phyloP scores from a whole-genome alignment of 805 yeast species.

The Yamadazyma tumulicola region DNA sequence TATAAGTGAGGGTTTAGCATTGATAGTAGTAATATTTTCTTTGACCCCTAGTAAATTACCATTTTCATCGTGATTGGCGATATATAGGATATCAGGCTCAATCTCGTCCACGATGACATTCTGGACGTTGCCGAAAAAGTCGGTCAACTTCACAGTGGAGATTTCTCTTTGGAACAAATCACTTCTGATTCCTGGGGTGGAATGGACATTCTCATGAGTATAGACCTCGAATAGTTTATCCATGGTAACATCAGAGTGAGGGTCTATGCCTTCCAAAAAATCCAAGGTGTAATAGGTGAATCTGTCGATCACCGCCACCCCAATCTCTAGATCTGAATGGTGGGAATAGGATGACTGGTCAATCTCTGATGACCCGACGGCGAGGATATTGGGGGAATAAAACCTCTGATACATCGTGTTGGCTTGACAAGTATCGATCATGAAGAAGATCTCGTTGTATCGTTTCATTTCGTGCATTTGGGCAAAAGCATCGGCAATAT shows the following conservation, averaged over 20 bases:
- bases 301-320: conserved; percentile 96
- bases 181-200: conserved; percentile 88
- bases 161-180: conserved; percentile 70
- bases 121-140: conserved; percentile 92
- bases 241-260: conserved; percentile 69
- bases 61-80: conserved; percentile 29
- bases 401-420: conserved; percentile 94
- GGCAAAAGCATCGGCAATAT: conserved; percentile 93
- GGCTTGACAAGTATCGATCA: conserved; percentile 99
- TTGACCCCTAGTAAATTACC: conserved; percentile 12
- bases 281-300: conserved; percentile 91
- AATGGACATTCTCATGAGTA: conserved; percentile 80
- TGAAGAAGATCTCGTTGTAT: conserved; percentile 91
- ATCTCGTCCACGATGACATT: conserved; percentile 61
- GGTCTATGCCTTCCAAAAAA: conserved; percentile 77
- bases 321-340: conserved; percentile 91
- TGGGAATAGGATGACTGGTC: conserved; percentile 94
- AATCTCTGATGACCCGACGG: conserved; percentile 85
- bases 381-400: conserved; percentile 86
- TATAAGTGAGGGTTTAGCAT: conserved; percentile 5
- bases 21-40: conserved; percentile 1
- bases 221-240: conserved; percentile 83
- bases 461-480: conserved; percentile 96
- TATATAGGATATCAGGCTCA: conserved; percentile 41
- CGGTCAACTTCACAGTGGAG: conserved; percentile 74